Evolutionary conservation across 2,329 filamentous ascomycete genomes (phyloP).

Genomic region (Hymenoscyphus albidus): DNA sequence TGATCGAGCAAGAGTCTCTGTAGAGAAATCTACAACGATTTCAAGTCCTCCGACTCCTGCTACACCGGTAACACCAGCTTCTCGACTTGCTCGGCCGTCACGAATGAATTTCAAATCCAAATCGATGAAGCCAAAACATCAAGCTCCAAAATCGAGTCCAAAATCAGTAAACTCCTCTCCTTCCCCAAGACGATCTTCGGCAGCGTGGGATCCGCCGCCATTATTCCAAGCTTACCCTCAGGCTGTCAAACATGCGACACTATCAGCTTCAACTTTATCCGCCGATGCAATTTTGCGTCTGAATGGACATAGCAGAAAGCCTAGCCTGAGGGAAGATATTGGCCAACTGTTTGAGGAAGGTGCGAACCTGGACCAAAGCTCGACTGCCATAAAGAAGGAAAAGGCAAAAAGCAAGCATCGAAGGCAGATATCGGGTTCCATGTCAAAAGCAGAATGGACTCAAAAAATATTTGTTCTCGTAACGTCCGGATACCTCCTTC

Average conservation of each 20-base stretch:
- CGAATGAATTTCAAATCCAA: constrained; percentile 28
- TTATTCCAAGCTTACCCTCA: constrained; percentile 86
- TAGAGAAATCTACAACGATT: neutral
- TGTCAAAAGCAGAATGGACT: constrained; percentile 56
- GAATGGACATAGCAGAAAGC: constrained; percentile 49
- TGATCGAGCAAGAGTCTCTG: neutral
- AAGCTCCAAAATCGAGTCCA: constrained; percentile 20
- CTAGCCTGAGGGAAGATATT: constrained; percentile 39
- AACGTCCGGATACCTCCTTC: constrained; percentile 66
- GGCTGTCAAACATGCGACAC: constrained; percentile 68
- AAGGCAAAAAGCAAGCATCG: constrained; percentile 42
- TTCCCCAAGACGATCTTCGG: constrained; percentile 21
- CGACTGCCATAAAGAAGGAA: constrained; percentile 35
- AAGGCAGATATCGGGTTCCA: constrained; percentile 35
- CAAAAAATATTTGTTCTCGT: constrained; percentile 70
- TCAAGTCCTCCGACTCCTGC: constrained; percentile 13
- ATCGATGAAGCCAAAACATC: constrained; percentile 19
- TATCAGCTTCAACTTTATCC: constrained; percentile 64
- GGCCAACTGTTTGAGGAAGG: constrained; percentile 28
- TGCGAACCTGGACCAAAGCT: constrained; percentile 13
- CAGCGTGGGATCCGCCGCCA: constrained; percentile 64
- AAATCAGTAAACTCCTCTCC: constrained; percentile 23
- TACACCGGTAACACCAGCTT: constrained; percentile 19
- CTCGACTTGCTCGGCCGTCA: constrained; percentile 19
- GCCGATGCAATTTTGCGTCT: constrained; percentile 66